Conservation (phyloP, 768 basidiomycete species). For the Tricholoma bakamatsutake region DNA sequence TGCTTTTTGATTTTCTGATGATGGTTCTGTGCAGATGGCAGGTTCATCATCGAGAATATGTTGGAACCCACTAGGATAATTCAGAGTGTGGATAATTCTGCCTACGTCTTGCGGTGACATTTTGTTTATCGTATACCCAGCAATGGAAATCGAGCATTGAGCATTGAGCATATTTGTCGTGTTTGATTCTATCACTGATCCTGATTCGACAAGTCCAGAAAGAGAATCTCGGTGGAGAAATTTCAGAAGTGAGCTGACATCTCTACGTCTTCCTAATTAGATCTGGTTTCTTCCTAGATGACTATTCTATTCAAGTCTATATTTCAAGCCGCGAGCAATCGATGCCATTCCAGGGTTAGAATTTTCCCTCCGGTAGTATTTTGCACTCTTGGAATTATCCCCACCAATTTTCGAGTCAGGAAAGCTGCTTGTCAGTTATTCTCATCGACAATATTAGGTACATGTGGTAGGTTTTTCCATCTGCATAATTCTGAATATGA, state of each 20-base stretch:
- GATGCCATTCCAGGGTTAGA: not conserved
- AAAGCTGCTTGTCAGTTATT: not conserved
- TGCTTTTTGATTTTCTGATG: not conserved
- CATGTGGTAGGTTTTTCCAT: no score
- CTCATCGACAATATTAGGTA: no score
- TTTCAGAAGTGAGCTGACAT: not conserved
- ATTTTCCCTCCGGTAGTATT: not conserved
- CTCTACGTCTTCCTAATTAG: not conserved
- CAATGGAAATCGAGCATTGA: not conserved
- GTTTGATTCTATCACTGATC: not conserved
- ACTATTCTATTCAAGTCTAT: not conserved
- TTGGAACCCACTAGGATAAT: conserved; percentile 40
- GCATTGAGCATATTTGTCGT: not conserved
- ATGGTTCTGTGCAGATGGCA: conserved; percentile 31
- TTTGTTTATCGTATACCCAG: not conserved
- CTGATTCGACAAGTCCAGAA: not conserved
- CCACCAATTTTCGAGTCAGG: not conserved
- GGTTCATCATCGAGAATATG: conserved; percentile 38
- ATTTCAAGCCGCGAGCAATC: no score
- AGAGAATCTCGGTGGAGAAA: not conserved
- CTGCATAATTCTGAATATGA: no score
- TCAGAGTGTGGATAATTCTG: conserved; percentile 27
- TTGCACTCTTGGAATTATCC: not conserved
- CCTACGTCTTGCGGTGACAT: conserved; percentile 6
- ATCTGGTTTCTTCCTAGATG: not conserved